phyloP scores from a whole-genome alignment of 2,329 filamentous ascomycete species.

The Tricladium varicosporioides region DNA sequence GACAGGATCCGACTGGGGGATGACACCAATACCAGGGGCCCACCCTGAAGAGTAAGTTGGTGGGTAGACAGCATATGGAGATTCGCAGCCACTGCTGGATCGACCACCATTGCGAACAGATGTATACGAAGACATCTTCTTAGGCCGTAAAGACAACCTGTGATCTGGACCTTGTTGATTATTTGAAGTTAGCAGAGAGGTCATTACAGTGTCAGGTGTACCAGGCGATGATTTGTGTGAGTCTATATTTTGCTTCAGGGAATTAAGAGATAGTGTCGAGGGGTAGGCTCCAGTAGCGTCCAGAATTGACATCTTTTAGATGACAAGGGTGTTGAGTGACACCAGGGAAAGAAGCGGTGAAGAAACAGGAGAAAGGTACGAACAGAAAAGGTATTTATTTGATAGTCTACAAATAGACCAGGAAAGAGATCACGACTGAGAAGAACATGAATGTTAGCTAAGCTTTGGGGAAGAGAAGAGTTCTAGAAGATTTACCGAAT shows the following conservation, averaged over 20 bases:
- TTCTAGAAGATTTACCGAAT: background rate
- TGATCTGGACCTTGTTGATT: constrained; percentile 12
- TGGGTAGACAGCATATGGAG: too few species aligned
- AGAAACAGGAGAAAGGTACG: background rate
- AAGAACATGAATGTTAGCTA: background rate
- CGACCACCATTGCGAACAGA: background rate
- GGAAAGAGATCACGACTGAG: background rate
- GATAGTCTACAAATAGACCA: constrained; percentile 14
- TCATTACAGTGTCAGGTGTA: constrained; percentile 21
- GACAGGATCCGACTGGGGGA: constrained; percentile 28
- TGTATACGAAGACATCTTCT: background rate
- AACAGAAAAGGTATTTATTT: constrained; percentile 17
- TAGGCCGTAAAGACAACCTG: background rate
- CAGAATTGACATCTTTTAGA: background rate
- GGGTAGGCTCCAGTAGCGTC: constrained; percentile 1
- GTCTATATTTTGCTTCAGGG: too few species aligned
- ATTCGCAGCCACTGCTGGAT: background rate
- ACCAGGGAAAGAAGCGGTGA: background rate
- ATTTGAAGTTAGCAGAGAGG: constrained; percentile 20
- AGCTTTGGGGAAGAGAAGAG: background rate
- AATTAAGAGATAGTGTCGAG: background rate
- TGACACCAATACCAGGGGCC: background rate
- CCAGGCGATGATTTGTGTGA: background rate
- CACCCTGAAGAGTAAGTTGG: background rate
- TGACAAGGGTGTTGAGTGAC: too few species aligned